Evolutionary conservation across 2,329 filamentous ascomycete genomes (phyloP).

Genomic region (Diaporthe batatas): DNA sequence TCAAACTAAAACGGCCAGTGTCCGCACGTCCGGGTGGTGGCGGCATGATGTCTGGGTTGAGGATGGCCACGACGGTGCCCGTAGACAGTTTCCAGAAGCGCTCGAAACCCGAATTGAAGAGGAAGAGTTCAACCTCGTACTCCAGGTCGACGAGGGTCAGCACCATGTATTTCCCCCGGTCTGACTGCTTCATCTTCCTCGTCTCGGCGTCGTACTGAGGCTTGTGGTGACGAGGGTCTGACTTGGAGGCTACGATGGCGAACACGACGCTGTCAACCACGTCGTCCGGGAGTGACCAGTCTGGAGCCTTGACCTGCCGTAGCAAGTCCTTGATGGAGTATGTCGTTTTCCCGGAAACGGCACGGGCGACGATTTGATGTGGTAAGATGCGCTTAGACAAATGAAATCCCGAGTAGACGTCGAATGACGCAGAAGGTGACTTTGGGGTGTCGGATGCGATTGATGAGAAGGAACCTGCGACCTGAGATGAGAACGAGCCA

Average conservation of each 20-base stretch:
- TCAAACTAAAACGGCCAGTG: conserved; percentile 87
- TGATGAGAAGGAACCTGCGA: conserved; percentile 29
- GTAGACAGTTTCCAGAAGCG: conserved; percentile 94
- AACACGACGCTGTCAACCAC: conserved; percentile 93
- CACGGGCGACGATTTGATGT: conserved; percentile 83
- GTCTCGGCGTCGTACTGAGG: conserved; percentile 58
- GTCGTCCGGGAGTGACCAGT: conserved; percentile 83
- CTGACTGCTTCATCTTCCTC: conserved; percentile 63
- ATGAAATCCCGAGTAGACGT: conserved; percentile 88
- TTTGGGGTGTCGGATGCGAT: conserved; percentile 50
- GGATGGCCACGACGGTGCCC: conserved; percentile 90
- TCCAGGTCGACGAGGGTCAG: conserved; percentile 88
- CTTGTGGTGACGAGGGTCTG: conserved; percentile 77
- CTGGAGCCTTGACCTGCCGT: conserved; percentile 82
- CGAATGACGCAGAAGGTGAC: conserved; percentile 71
- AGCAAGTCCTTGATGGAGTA: conserved; percentile 86
- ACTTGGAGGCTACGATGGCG: conserved; percentile 89
- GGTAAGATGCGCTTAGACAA: conserved; percentile 86
- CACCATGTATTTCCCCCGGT: conserved; percentile 91
- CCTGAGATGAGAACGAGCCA: conserved; percentile 37
- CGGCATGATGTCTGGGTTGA: conserved; percentile 93
- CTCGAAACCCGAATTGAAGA: conserved; percentile 91
- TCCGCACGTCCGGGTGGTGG: conserved; percentile 81
- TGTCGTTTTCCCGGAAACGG: conserved; percentile 81
- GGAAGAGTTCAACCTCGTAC: conserved; percentile 90